A percentile compares a stretch with the other conserved stretches of the same genome.
These are phyloP conservation scores for Lipomyces mesembrius DNA, from an alignment of 805 yeast species.

Conservation along the genomic window DNA sequence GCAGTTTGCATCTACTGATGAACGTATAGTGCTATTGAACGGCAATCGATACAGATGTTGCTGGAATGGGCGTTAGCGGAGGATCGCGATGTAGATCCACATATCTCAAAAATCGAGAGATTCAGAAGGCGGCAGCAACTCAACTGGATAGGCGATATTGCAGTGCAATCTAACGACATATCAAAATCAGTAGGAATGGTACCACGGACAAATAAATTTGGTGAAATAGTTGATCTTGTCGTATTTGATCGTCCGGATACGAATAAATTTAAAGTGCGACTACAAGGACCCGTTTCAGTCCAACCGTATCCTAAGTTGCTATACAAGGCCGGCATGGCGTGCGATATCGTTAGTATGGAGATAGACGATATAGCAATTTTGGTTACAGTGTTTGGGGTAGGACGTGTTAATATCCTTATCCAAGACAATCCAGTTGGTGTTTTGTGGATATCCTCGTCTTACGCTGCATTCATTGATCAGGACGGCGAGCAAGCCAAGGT, in stretches of 20 bases:
- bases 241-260: conserved; percentile 39
- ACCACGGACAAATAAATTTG: conserved; percentile 31
- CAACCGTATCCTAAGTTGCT: conserved; percentile 60
- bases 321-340: conserved; percentile 53
- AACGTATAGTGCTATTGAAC: conserved; percentile 18
- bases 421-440: conserved; percentile 35
- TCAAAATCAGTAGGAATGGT: conserved; percentile 8
- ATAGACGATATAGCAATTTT: conserved; percentile 37
- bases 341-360: conserved; percentile 45
- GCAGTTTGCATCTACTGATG: not conserved
- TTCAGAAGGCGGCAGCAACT: conserved; percentile 44
- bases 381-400: conserved; percentile 34
- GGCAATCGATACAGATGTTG: conserved; percentile 43
- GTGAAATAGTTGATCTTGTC: conserved; percentile 39
- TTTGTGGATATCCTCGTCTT: conserved; percentile 22
- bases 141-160: conserved; percentile 47
- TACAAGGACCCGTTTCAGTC: conserved; percentile 61
- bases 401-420: conserved; percentile 39
- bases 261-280: conserved; percentile 32
- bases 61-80: conserved; percentile 47
- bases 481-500: not conserved
- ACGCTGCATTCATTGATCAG: conserved; percentile 10
- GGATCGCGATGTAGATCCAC: conserved; percentile 33
- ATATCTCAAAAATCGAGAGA: conserved; percentile 15
- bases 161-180: conserved; percentile 40